These are phyloP conservation scores for Penicillium sp. DNA, from an alignment of 2,329 filamentous ascomycete genomes.

Conservation along the genomic window DNA sequence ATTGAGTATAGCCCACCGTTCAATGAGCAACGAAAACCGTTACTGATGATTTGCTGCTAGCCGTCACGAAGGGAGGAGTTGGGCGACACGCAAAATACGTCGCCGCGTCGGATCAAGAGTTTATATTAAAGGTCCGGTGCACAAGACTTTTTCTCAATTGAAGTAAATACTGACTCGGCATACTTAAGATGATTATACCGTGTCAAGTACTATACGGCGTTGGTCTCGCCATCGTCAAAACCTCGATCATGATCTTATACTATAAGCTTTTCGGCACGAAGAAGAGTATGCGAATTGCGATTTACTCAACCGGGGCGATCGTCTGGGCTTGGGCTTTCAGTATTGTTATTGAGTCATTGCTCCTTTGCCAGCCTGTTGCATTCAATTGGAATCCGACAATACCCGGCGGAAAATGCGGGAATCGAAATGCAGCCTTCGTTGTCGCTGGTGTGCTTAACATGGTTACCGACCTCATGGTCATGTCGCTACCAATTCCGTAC, in stretches of 20 bases:
- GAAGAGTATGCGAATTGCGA: conserved; percentile 24
- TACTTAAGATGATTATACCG: neutral
- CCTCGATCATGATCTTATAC: conserved; percentile 24
- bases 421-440: conserved; percentile 14
- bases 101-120: neutral
- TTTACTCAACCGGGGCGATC: conserved; percentile 11
- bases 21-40: neutral
- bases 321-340: conserved; percentile 24
- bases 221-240: neutral
- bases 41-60: neutral
- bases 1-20: neutral
- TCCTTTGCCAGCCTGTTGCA: conserved; percentile 10
- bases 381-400: conserved; percentile 14
- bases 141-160: no score
- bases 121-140: neutral
- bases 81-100: neutral
- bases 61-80: neutral
- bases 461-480: conserved; percentile 24
- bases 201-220: neutral
- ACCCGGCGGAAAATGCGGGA: conserved; percentile 13
- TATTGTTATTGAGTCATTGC: conserved; percentile 27
- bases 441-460: conserved; percentile 19
- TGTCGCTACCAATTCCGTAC: conserved; percentile 22
- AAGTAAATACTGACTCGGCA: neutral
- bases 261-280: conserved; percentile 29